phyloP scores from a whole-genome alignment of 441 rosid species.

The Sinapis alba region DNA sequence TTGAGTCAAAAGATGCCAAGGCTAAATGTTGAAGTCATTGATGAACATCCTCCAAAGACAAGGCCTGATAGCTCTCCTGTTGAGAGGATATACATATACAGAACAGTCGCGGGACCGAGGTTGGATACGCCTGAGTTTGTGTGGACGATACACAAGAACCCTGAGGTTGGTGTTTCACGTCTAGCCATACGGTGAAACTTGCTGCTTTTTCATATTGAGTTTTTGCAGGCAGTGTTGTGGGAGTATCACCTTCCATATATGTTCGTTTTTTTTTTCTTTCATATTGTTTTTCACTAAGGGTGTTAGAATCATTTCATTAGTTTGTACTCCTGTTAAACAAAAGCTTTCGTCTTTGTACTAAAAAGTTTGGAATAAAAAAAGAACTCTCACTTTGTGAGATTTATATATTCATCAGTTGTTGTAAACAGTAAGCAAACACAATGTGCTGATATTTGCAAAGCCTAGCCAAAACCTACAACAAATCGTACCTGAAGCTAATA shows the following conservation, averaged over 20 bases:
- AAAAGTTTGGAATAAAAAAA: constrained; percentile 27
- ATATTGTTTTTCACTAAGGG: constrained; percentile 12
- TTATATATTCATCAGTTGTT: background rate
- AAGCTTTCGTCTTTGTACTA: constrained; percentile 19
- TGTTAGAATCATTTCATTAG: constrained; percentile 25
- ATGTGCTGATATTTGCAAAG: background rate
- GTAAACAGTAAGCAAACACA: constrained; percentile 11
- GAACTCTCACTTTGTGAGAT: constrained; percentile 10
- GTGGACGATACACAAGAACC: constrained; percentile 68
- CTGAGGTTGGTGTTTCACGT: constrained; percentile 34
- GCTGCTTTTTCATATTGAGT: background rate
- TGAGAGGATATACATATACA: constrained; percentile 79
- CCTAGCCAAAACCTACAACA: constrained; percentile 17
- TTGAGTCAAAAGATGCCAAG: background rate
- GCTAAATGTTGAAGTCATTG: background rate
- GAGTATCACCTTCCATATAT: constrained; percentile 21
- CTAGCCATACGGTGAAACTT: constrained; percentile 28
- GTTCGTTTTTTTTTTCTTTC: constrained; percentile 1
- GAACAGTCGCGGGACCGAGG: constrained; percentile 79
- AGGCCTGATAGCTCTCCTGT: constrained; percentile 74
- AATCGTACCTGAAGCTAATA: background rate
- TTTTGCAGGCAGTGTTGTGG: constrained; percentile 22
- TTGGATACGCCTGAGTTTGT: constrained; percentile 76
- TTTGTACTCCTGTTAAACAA: constrained; percentile 23
- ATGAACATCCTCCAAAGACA: constrained; percentile 64